Evolutionary conservation across 805 yeast genomes (phyloP).

Genomic region (Lipomyces kockii): DNA sequence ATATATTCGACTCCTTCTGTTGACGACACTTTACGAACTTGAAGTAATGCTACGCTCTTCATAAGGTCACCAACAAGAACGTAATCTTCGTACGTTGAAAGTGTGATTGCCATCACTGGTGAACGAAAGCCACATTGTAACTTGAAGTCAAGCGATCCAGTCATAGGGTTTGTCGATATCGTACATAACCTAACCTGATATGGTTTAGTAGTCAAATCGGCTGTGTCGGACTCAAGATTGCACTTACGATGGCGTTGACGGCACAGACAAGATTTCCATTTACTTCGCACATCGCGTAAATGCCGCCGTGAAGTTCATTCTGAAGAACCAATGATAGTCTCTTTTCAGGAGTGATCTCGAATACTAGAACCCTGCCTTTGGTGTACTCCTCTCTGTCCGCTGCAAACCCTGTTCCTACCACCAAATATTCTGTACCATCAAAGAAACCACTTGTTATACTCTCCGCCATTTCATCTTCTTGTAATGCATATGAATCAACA

Average conservation of each 20-base stretch:
- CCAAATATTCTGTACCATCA: conserved; percentile 25
- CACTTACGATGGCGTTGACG: conserved; percentile 33
- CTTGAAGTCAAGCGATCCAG: conserved; percentile 21
- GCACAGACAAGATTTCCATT: conserved; percentile 26
- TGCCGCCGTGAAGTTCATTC: conserved; percentile 29
- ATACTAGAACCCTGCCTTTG: conserved; percentile 34
- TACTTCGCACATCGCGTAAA: conserved; percentile 26
- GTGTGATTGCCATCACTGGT: conserved; percentile 32
- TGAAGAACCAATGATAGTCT: conserved; percentile 20
- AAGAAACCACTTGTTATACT: conserved; percentile 24
- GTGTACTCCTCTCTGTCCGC: conserved; percentile 34
- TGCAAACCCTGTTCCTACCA: conserved; percentile 37
- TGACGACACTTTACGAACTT: neutral
- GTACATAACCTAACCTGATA: conserved; percentile 28
- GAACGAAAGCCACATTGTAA: conserved; percentile 32
- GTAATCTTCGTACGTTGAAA: conserved; percentile 21
- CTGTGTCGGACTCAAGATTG: neutral
- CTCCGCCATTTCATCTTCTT: conserved; percentile 36
- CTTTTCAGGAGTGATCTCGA: conserved; percentile 24
- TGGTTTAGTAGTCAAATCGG: neutral
- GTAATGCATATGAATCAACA: conserved; percentile 22
- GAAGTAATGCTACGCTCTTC: conserved; percentile 31
- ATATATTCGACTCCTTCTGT: conserved; percentile 7
- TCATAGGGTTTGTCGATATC: conserved; percentile 7
- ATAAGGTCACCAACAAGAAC: conserved; percentile 37